Conservation (phyloP, 371 early-diverging fungal species). For the Actinomortierella wolfii region DNA sequence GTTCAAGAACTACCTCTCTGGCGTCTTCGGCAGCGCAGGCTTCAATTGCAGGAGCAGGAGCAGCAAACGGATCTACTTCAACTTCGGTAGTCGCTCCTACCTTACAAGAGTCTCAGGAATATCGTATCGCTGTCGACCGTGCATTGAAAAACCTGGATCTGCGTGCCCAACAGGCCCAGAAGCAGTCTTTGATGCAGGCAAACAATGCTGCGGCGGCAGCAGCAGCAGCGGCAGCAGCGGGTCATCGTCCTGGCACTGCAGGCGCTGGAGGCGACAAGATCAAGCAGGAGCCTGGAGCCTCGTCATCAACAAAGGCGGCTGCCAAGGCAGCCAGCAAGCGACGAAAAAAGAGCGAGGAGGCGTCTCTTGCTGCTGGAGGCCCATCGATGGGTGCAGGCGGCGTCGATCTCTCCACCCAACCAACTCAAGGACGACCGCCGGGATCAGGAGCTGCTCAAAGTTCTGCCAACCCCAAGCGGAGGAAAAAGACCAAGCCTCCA, state of each 20-base stretch:
- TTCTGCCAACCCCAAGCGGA: no score
- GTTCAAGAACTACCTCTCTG: background rate
- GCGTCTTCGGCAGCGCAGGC: conserved; percentile 2
- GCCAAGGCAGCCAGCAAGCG: conserved; percentile 26
- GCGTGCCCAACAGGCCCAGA: conserved; percentile 13
- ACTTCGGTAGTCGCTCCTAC: background rate
- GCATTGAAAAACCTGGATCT: conserved; percentile 23
- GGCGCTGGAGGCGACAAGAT: background rate
- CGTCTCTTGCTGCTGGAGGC: conserved; percentile 27
- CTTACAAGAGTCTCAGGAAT: conserved; percentile 24
- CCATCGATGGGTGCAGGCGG: no score
- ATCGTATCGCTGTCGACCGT: conserved; percentile 23
- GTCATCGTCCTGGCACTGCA: background rate
- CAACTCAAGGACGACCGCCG: no score
- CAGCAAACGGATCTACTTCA: conserved; percentile 4
- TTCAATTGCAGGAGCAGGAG: background rate
- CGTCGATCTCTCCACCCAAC: no score
- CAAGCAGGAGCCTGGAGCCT: background rate
- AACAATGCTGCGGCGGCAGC: background rate
- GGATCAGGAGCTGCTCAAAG: no score
- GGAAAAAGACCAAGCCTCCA: no score
- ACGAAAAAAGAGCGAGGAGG: conserved; percentile 43
- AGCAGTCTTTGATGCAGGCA: conserved; percentile 13
- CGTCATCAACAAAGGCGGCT: conserved; percentile 5
- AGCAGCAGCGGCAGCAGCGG: background rate